Base-by-base conservation (phyloP, 2,329 filamentous ascomycete species). In the Phaeosphaeria sp. region DNA sequence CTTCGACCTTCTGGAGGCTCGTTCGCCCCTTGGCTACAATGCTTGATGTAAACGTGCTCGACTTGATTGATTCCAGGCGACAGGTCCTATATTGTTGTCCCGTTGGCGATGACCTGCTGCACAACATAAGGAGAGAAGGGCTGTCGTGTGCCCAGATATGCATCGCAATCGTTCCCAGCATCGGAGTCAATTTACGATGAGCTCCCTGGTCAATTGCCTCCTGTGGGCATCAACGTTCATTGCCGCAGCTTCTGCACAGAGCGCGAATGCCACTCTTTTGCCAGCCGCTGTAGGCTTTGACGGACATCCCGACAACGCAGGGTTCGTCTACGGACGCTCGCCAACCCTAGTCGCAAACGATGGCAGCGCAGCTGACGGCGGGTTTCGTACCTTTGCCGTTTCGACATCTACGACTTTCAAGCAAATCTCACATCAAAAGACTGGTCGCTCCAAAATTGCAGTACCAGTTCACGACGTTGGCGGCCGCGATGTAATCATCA, bases 381-480 rank as follows among this genome's bases (percentile, higher is more conserved):
- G 72, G 1, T 69, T 72, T 33, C 64, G 67, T 6, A 60, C 54
- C 0, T 72, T 72, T 49, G 23, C 49, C 6, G 54, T 54, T 5
- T 53, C 54, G 1, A 60, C 62, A 4, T 53, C 58, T 2, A 39
- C 59, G 1, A 33, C 48, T 9, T 64, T 67, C 6, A n/a, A 36
- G 1, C 51, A 69, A 49, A 58, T 15, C n/a, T 56, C 56, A 1
- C 69, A 72, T 46, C 46, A 64, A 17, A 68, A 58, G 43, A 68
- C 64, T 1, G 71, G 72, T 9, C 67, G 71, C 23, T 72, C 72
- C 6, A 74, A 74, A 23, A 60, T 74, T 36, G 67, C 58, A 1
- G 48, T 69, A 0, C 66, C 69, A 0, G 55, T 72, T 5, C 65
- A 72, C 43, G 63, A 65, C 33, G 52, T 73, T 33, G 67, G 50